These are phyloP conservation scores for Parascedosporium putredinis DNA, from an alignment of 2,329 filamentous ascomycete species.

Conservation along the genomic window DNA sequence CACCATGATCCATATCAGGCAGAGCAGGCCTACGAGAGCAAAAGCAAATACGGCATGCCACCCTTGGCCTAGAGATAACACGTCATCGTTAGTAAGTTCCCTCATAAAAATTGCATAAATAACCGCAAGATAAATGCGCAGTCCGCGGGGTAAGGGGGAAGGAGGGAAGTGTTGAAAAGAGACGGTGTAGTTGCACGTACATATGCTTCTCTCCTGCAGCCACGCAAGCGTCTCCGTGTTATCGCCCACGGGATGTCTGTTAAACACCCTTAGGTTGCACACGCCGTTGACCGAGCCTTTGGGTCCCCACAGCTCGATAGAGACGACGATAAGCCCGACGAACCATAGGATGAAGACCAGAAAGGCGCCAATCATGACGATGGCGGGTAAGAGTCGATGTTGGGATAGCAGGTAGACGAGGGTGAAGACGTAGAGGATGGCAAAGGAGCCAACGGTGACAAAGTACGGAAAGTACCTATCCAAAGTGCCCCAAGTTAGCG, in stretches of 20 bases:
- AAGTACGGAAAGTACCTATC: constrained; percentile 60
- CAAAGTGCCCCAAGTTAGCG: too few relatives aligned
- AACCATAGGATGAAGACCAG: constrained; percentile 60
- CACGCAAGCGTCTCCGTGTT: constrained; percentile 48
- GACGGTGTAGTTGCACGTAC: too few relatives aligned
- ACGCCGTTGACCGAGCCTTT: constrained; percentile 46
- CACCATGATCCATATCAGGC: constrained; percentile 58
- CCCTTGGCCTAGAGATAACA: constrained; percentile 35
- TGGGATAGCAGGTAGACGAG: constrained; percentile 54
- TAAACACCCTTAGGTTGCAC: constrained; percentile 49
- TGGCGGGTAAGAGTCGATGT: constrained; percentile 48
- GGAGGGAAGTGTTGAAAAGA: too few relatives aligned
- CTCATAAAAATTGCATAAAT: too few relatives aligned
- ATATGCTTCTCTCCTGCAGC: constrained; percentile 53
- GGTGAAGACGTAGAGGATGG: constrained; percentile 54
- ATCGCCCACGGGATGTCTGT: constrained; percentile 36
- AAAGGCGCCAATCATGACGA: constrained; percentile 54
- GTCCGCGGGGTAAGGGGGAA: too few relatives aligned
- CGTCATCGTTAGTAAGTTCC: too few relatives aligned
- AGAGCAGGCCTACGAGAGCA: constrained; percentile 46
- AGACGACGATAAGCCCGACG: constrained; percentile 51
- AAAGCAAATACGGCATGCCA: constrained; percentile 59
- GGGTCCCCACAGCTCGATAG: constrained; percentile 54
- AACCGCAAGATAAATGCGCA: too few relatives aligned
- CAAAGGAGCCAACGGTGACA: constrained; percentile 47